A percentile compares a stretch with the other conserved stretches of the same genome.
Conservation (phyloP, 2,329 filamentous ascomycete genomes). For the Chaetomium olivaceum region DNA sequence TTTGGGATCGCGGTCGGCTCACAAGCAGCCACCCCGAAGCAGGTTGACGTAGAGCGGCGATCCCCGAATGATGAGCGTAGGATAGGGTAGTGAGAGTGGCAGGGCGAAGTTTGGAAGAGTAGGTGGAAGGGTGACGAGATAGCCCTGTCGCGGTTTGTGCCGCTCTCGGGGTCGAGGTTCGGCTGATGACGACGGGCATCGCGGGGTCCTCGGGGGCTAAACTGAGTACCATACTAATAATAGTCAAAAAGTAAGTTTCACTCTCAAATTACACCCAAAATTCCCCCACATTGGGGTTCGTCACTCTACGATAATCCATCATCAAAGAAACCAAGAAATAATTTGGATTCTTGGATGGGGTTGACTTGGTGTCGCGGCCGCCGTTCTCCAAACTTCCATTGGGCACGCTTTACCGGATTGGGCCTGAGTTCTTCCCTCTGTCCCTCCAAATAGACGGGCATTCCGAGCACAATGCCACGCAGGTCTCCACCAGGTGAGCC, state of each 20-base stretch:
- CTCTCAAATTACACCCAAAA: too few relatives aligned
- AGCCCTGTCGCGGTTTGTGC: not conserved
- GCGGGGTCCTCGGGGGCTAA: not conserved
- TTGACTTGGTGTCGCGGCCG: too few relatives aligned
- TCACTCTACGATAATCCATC: too few relatives aligned
- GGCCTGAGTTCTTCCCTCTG: too few relatives aligned
- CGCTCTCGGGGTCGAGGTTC: not conserved
- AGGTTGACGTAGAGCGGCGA: slow-evolving; percentile 1
- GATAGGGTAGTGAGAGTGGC: not conserved
- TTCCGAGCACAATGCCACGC: not conserved
- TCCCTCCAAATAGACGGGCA: too few relatives aligned
- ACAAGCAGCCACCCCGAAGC: slow-evolving; percentile 20
- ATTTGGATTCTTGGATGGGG: too few relatives aligned
- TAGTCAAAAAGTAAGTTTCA: too few relatives aligned
- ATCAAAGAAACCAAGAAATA: too few relatives aligned
- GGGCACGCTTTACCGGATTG: too few relatives aligned
- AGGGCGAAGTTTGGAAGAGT: not conserved
- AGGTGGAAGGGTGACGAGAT: not conserved
- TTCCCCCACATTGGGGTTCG: too few relatives aligned
- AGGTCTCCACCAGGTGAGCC: not conserved
- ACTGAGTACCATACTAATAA: too few relatives aligned
- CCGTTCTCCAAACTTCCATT: too few relatives aligned
- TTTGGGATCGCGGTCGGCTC: not conserved
- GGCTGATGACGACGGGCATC: slow-evolving; percentile 8
- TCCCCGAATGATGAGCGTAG: slow-evolving; percentile 11